phyloP scores from a whole-genome alignment of 805 yeast species.

The Maudiozyma bulderi region DNA sequence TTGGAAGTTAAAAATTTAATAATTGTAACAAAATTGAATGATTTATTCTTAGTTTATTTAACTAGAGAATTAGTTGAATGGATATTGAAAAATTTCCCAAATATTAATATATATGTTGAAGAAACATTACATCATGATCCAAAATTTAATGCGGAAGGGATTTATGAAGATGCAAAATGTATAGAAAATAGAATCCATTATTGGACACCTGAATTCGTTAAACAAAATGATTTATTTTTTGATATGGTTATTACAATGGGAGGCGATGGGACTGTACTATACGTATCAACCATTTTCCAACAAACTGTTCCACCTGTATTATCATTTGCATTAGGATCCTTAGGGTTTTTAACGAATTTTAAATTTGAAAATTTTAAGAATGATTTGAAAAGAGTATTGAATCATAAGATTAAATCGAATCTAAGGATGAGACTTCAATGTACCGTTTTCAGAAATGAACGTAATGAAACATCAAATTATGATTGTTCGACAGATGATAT shows the following conservation, averaged over 20 bases:
- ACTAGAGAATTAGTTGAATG: constrained; percentile 77
- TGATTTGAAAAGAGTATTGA: constrained; percentile 47
- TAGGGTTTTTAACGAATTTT: constrained; percentile 88
- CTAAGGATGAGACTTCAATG: constrained; percentile 84
- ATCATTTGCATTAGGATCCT: constrained; percentile 79
- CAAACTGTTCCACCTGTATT: constrained; percentile 83
- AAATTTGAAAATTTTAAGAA: constrained; percentile 62
- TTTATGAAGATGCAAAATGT: constrained; percentile 37
- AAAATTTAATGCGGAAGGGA: constrained; percentile 50
- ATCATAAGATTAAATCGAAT: constrained; percentile 65
- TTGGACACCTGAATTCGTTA: constrained; percentile 60
- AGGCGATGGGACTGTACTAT: constrained; percentile 93
- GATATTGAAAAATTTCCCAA: constrained; percentile 40
- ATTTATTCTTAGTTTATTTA: constrained; percentile 61
- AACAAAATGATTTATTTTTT: constrained; percentile 34
- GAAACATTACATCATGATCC: constrained; percentile 49
- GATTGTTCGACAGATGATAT: not conserved
- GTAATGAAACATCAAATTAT: not conserved
- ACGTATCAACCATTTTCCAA: constrained; percentile 80
- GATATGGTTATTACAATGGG: constrained; percentile 86
- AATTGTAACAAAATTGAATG: constrained; percentile 86
- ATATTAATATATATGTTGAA: constrained; percentile 61
- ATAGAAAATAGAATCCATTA: constrained; percentile 39
- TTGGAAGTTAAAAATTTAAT: constrained; percentile 60
- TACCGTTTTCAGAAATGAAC: constrained; percentile 42